Base-by-base conservation (phyloP, 331 rosid genomes). In the Saraca asoca region DNA sequence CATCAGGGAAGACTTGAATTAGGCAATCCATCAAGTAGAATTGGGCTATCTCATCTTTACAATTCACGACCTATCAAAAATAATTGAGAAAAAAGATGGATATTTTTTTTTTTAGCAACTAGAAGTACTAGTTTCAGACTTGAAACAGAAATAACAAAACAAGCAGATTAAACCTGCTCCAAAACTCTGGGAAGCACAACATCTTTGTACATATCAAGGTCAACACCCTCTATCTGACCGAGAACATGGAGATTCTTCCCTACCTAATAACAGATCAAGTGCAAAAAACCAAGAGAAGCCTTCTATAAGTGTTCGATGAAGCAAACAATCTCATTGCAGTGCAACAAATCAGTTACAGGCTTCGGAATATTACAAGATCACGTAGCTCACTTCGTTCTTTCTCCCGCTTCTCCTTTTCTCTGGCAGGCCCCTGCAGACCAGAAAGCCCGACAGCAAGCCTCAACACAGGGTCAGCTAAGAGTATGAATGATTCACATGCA, bases 391-490 rank as follows among this genome's bases (percentile, higher is more conserved):
- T 88, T 88, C 99, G 85, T 77, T 94, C 99, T 83, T 90, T 94
- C 89, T 94, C 99, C 84, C 92, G 96, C 75, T 79, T 94, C 85
- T 94, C 99, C 95, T 90, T 94, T 46, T 88, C 97, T 75, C 97
- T 86, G 90, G 95, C 91, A 88, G 99, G 95, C 62, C 99, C 99
- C 99, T 90, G 99, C 99, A 94, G 96, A 90, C 97, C 93, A 94
- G 89, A 94, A 94, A 94, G 88, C 95, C 96, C 96, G 92, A 90
- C 82, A 90, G 95, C 96, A 94, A 90, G 85, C 99, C 97, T 90
- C 97, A 94, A 86, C 97, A 81, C 99, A 90, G 92, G 96, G 83
- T 88, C 99, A 94, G 97, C 97, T 85, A 94, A 94, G 99, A 94
- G 92, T 84, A 94, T 94, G 96, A 90, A 88, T 84, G 84, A 84